Evolutionary conservation across 441 rosid species (phyloP), one percentile per base, ranked within the genome.

Genomic region (Omphalea diandra): DNA sequence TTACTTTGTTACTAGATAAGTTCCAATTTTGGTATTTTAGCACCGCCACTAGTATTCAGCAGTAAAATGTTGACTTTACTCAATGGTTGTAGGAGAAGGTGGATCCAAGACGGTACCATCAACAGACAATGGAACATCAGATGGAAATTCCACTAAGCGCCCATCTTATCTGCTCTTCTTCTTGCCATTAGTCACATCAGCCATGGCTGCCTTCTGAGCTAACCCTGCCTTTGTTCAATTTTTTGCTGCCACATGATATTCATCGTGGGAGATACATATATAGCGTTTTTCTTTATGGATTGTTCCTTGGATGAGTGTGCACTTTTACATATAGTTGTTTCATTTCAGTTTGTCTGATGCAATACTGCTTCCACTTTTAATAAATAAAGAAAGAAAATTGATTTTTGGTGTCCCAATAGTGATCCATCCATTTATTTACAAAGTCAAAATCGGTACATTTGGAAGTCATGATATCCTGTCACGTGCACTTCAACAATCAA

Each of bases 71-170:
- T 46, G 18, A 46, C n/a, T 2, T 17, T 46, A n/a, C 0, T 15
- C 4, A 29, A 7, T 69, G 40, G 41, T 6, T 44, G 43, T 46
- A 52, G 60, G 60, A 73, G 77, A 57, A 31, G 32, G 15, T 36
- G 80, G 72, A 66, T 75, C 81, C 3, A 69, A 68, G 63, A 58
- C 58, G 18, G 56, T 5, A 12, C 73, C 81, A 20, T 14, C 77
- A 26, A 17, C 73, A 41, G 57, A 55, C 4, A 61, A 24, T 35
- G 57, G 52, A 60, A 66, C 77, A 67, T 79, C 83, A 20, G 72
- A 53, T 69, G 84, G 81, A 65, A 61, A 74, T 75, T 61, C 73
- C 38, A 61, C 38, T 4, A 63, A 70, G 38, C 22, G 53, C 60
- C 47, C 69, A 17, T 54, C 71, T 57, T 52, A 81, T n/a, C 12